Percentiles rank a stretch among this genome's conserved stretches.
Conservation (phyloP, 192 early-diverging fungal species). For the Backusella tarrabulga region DNA sequence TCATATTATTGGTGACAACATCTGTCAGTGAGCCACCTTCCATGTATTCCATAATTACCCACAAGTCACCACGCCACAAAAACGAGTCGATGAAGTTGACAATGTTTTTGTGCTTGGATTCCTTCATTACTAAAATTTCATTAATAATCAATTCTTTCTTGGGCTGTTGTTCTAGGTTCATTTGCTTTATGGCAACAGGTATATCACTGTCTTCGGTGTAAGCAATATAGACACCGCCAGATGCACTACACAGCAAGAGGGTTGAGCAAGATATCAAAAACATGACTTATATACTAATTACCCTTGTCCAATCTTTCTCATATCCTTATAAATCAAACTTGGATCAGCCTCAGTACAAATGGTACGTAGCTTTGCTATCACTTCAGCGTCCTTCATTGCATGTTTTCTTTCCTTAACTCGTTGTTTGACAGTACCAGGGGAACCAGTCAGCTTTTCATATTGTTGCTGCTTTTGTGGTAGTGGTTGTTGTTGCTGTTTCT, state of each 20-base stretch:
- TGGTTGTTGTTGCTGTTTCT: background rate
- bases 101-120: constrained; percentile 82
- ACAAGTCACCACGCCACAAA: constrained; percentile 77
- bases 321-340: constrained; percentile 52
- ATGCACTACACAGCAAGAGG: constrained; percentile 42
- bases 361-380: constrained; percentile 81
- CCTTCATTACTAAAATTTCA: constrained; percentile 83
- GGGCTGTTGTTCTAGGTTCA: constrained; percentile 84
- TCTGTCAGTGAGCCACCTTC: constrained; percentile 91
- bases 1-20: constrained; percentile 80
- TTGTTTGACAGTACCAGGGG: constrained; percentile 37
- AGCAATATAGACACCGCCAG: constrained; percentile 78
- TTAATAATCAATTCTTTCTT: constrained; percentile 89
- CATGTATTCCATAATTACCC: constrained; percentile 97
- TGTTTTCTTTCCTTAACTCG: constrained; percentile 24
- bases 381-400: constrained; percentile 59
- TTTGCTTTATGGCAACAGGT: constrained; percentile 85
- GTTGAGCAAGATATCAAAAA: background rate
- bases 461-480: background rate
- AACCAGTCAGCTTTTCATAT: constrained; percentile 16
- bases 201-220: constrained; percentile 48
- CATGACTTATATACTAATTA: background rate
- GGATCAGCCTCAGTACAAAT: constrained; percentile 93
- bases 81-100: constrained; percentile 90
- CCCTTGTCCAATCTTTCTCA: constrained; percentile 46